Conservation (phyloP, 2,329 filamentous ascomycete genomes). For the Coniochaeta sp. region DNA sequence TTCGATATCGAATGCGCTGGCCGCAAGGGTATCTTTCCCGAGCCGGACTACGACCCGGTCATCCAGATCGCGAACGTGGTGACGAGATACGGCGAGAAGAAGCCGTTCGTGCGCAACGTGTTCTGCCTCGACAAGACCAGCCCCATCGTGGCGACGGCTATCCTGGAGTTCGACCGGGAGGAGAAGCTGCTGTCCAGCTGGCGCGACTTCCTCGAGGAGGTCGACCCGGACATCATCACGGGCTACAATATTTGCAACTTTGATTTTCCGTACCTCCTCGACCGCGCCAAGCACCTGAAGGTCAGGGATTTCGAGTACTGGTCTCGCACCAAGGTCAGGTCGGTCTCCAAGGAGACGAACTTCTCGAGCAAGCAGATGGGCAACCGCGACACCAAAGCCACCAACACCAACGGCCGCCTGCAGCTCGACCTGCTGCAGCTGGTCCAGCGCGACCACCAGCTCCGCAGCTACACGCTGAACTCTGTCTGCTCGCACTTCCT, state of each 20-base stretch:
- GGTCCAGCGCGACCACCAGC: conserved; percentile 87
- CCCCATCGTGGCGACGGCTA: conserved; percentile 88
- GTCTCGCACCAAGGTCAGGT: conserved; percentile 65
- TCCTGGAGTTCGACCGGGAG: conserved; percentile 76
- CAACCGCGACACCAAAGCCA: conserved; percentile 86
- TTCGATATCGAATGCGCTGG: conserved; percentile 99
- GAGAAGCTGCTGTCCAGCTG: conserved; percentile 87
- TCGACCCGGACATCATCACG: conserved; percentile 95
- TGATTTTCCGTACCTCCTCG: conserved; percentile 92
- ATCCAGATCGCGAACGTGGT: conserved; percentile 98
- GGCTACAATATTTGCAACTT: conserved; percentile 99
- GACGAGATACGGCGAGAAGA: conserved; percentile 87
- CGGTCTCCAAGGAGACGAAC: conserved; percentile 69
- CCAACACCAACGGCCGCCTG: conserved; percentile 88
- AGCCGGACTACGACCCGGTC: conserved; percentile 84
- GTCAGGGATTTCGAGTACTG: conserved; percentile 76
- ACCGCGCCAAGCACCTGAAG: conserved; percentile 80
- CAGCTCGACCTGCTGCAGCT: conserved; percentile 93
- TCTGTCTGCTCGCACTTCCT: conserved; percentile 93
- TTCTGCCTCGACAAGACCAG: conserved; percentile 92
- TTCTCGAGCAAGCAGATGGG: conserved; percentile 99
- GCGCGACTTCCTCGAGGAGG: conserved; percentile 81
- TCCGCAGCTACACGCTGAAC: conserved; percentile 95
- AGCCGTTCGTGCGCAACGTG: conserved; percentile 93
- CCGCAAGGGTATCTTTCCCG: conserved; percentile 94